Evolutionary conservation across 768 basidiomycete genomes (phyloP).

Genomic region (Pluteus cervinus): DNA sequence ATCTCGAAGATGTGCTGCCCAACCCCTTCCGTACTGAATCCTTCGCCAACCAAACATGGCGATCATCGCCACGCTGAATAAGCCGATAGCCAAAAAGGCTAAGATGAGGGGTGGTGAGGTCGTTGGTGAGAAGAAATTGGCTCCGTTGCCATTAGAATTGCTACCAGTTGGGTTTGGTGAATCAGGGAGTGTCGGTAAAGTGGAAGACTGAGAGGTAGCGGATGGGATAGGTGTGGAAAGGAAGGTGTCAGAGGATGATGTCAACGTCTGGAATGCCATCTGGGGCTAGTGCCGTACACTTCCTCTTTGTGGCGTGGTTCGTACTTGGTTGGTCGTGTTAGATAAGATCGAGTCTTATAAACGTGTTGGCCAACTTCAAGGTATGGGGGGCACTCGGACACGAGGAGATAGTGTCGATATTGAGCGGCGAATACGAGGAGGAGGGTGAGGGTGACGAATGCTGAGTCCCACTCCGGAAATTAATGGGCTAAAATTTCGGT

Average conservation of each 20-base stretch:
- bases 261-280: conserved; percentile 16
- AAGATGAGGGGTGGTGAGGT: conserved; percentile 52
- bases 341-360: neutral
- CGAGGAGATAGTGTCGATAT: too few species aligned
- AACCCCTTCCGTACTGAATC: conserved; percentile 16
- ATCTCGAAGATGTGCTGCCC: neutral
- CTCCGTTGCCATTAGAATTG: neutral
- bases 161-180: conserved; percentile 5
- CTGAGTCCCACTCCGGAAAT: too few species aligned
- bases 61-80: conserved; percentile 45
- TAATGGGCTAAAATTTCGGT: too few species aligned
- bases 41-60: conserved; percentile 42
- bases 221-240: too few species aligned
- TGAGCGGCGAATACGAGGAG: too few species aligned
- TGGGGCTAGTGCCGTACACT: conserved; percentile 1
- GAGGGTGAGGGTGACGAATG: too few species aligned
- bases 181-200: too few species aligned
- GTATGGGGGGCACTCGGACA: too few species aligned
- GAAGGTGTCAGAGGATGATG: conserved; percentile 5
- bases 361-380: too few species aligned
- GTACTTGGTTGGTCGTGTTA: too few species aligned
- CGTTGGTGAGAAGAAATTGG: conserved; percentile 18
- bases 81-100: conserved; percentile 51
- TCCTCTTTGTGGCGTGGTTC: conserved; percentile 1
- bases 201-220: too few species aligned